A percentile compares a stretch with the other conserved stretches of the same genome.
Evolutionary conservation across 768 basidiomycete genomes (phyloP).

Genomic region (Mycena floridula): DNA sequence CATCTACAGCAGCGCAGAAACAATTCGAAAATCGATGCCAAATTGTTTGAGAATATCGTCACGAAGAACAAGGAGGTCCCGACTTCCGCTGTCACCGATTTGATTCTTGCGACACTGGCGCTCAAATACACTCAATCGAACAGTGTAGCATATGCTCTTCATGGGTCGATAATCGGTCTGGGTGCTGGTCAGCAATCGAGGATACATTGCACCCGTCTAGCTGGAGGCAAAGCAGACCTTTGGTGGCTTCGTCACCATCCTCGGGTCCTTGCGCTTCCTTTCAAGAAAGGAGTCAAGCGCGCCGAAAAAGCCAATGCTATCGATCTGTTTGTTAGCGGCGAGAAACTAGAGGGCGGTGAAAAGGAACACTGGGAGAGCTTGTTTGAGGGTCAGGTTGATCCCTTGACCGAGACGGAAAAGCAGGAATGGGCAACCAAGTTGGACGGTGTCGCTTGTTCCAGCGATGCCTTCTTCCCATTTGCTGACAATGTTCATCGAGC

Average conservation of each 20-base stretch:
- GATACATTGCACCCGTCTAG: slow-evolving; percentile 98
- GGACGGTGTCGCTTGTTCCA: slow-evolving; percentile 86
- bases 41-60: slow-evolving; percentile 84
- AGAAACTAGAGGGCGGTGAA: slow-evolving; percentile 84
- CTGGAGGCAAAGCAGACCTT: slow-evolving; percentile 95
- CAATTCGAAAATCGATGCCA: slow-evolving; percentile 76
- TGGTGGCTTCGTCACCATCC: slow-evolving; percentile 99
- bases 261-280: slow-evolving; percentile 84
- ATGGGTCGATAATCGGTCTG: slow-evolving; percentile 89
- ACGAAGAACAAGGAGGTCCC: slow-evolving; percentile 86
- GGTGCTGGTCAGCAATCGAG: slow-evolving; percentile 98
- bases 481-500: slow-evolving; percentile 96
- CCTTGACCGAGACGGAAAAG: slow-evolving; percentile 65
- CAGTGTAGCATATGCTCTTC: slow-evolving; percentile 92
- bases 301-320: slow-evolving; percentile 99
- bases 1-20: slow-evolving; percentile 88
- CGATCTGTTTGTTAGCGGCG: slow-evolving; percentile 90
- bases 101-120: slow-evolving; percentile 93
- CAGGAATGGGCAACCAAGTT: slow-evolving; percentile 68
- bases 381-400: slow-evolving; percentile 67
- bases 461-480: slow-evolving; percentile 99
- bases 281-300: slow-evolving; percentile 96
- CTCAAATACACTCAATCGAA: slow-evolving; percentile 99
- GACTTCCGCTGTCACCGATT: slow-evolving; percentile 70
- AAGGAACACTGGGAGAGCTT: slow-evolving; percentile 85